Evolutionary conservation across 2,329 filamentous ascomycete genomes (phyloP), one percentile per base, ranked within the genome.

Genomic region (Monosporascus sp.): DNA sequence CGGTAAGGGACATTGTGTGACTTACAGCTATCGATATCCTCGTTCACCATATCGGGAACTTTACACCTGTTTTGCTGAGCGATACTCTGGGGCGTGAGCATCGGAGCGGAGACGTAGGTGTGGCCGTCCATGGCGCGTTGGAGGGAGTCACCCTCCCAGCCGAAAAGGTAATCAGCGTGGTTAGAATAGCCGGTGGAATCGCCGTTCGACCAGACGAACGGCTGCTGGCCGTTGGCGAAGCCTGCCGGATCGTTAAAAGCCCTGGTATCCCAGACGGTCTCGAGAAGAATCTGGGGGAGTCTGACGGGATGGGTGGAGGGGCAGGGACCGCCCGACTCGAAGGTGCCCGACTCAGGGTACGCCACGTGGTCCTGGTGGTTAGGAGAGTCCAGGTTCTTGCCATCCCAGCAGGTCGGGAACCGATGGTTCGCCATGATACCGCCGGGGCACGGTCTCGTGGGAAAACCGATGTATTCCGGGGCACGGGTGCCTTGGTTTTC

Each of bases 371-470:
- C 76, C 52, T 72, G 72, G 65, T 80, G 77, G 64, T 80, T 72
- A 0, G 70, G 55, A 16, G 72, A 70, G 61, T 81, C 77, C 45
- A 76, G 58, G 57, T 79, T 72, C 48, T 69, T 69, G 19, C 79
- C 79, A 52, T 82, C 72, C 79, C 79, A 82, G 70, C 79, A 82
- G n/a, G 74, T 77, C 0, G 74, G 75, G 65, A 77, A 78, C 11
- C 71, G 70, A 45, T 77, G 71, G 57, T 76, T 77, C 43, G 72
- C 70, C 51, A 74, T 71, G 52, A 78, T 77, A 19, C 74, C 75
- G 37, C 73, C 73, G 1, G 68, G 62, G 62, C 74, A 78, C 37
- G 66, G 60, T 55, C 68, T 70, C 7, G 59, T 64, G 6, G 73
- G 73, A 7, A 78, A 63, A 27, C 3, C 24, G 22, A 5, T n/a